Evolutionary conservation across 2,329 filamentous ascomycete genomes (phyloP), one percentile per base, ranked within the genome.

Genomic region (Remersonia thermophila): DNA sequence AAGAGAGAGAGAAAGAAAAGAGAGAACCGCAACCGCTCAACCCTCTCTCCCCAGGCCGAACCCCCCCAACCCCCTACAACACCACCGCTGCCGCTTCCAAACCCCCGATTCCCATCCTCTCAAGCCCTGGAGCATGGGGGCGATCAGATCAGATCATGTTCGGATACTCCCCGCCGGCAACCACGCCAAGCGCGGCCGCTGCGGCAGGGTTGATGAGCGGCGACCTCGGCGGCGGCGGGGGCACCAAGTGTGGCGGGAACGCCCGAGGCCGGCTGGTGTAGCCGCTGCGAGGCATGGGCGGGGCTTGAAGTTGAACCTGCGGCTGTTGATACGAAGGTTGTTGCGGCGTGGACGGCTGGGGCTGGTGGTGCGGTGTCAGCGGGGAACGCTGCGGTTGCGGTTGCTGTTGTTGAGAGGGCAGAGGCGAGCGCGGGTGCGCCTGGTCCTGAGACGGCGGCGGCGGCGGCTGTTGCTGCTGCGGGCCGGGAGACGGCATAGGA

Each of bases 141-240:
- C n/a, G n/a, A n/a, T n/a, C 5, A 28, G 17, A 35, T 57, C 51
- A 67, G 46, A 67, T 68, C 64, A 69, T 67, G 37, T 63, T 66
- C 11, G 60, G 52, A 23, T 63, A 49, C 20, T 66, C 58, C 28
- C 62, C 27, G 47, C 3, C 58, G 50, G 28, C 49, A 14, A 38
- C 18, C 3, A 32, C 28, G 11, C 36, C 36, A 3, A 41, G 20
- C 20, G 20, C 20, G 5, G 20, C 20, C 20, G 20, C 20, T 9
- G 20, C 20, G 20, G 9, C 33, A 2, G 43, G 39, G 23, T 33
- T 42, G 35, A 42, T 54, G 41, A 61, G 55, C 1, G 51, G 47
- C 36, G 58, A 54, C 38, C 51, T 45, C 27, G 51, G 49, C 10
- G 54, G 50, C 3, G 46, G 42, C 17, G 52, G 53, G 10, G 53